Evolutionary conservation across 352 stramenopile genomes (phyloP).

Genomic region (Globisporangium rhizosaccharum): DNA sequence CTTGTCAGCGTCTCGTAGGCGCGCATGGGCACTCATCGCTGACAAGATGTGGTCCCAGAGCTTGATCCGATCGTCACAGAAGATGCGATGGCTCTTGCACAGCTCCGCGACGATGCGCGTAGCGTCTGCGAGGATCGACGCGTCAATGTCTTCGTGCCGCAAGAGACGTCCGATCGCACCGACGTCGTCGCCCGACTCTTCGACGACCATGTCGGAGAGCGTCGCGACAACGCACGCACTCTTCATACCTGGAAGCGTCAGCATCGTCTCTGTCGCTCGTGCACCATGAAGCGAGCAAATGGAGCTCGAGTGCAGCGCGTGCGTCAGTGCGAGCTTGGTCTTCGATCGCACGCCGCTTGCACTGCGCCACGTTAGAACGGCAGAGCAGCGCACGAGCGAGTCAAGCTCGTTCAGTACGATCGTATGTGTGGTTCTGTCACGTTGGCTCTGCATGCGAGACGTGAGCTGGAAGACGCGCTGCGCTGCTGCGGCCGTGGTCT

Average conservation of each 20-base stretch:
- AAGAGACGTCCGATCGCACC: conserved; percentile 17
- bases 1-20: not conserved
- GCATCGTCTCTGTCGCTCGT: not conserved
- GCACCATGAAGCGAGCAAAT: not conserved
- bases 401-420: conserved; percentile 6
- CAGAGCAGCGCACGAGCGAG: not conserved
- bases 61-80: conserved; percentile 9
- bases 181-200: conserved; percentile 2
- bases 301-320: not conserved
- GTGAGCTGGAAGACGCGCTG: conserved; percentile 6
- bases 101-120: conserved; percentile 23
- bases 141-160: conserved; percentile 1
- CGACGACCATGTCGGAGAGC: conserved; percentile 2
- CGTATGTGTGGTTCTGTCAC: not conserved
- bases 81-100: conserved; percentile 22
- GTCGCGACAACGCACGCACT: not conserved
- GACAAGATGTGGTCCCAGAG: conserved; percentile 19
- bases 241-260: not conserved
- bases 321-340: conserved; percentile 1
- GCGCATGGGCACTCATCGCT: conserved; percentile 7
- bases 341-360: not conserved
- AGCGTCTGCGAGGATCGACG: conserved; percentile 9
- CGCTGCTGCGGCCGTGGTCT: not conserved
- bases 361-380: not conserved
- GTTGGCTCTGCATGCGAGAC: not conserved